Conservation (phyloP, 768 basidiomycete genomes). For the Podaxis sp. region DNA sequence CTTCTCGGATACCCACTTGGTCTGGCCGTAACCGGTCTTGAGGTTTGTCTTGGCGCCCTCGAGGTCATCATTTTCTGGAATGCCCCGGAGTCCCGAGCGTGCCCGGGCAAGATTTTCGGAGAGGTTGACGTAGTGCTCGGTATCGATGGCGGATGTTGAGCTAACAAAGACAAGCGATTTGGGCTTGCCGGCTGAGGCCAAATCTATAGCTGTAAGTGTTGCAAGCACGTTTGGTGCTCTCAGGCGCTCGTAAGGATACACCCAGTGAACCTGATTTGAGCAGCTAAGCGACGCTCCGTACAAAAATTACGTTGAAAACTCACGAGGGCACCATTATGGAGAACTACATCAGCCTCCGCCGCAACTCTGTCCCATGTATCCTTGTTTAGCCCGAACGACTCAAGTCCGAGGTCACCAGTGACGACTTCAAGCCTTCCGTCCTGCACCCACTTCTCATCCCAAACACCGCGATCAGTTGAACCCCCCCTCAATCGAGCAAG, state of each 20-base stretch:
- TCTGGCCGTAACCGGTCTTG: slow-evolving; percentile 94
- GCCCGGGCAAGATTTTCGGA: slow-evolving; percentile 64
- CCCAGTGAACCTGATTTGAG: slow-evolving; percentile 85
- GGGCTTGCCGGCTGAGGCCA: slow-evolving; percentile 70
- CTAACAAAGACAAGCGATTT: slow-evolving; percentile 91
- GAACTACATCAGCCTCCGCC: slow-evolving; percentile 72
- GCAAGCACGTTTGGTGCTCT: slow-evolving; percentile 91
- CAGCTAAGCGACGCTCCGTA: neutral
- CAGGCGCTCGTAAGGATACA: slow-evolving; percentile 94
- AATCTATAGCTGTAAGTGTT: slow-evolving; percentile 79
- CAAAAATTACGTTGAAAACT: slow-evolving; percentile 25
- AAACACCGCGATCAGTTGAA: slow-evolving; percentile 78
- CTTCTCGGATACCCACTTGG: slow-evolving; percentile 98
- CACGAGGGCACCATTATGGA: slow-evolving; percentile 98
- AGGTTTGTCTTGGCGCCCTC: slow-evolving; percentile 76
- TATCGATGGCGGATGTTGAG: slow-evolving; percentile 93
- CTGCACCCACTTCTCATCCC: slow-evolving; percentile 82
- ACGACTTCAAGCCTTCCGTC: slow-evolving; percentile 74
- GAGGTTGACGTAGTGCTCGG: slow-evolving; percentile 84
- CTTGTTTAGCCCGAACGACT: slow-evolving; percentile 69
- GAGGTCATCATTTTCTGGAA: slow-evolving; percentile 86
- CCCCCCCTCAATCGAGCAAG: slow-evolving; percentile 69
- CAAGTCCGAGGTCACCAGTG: slow-evolving; percentile 77
- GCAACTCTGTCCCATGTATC: slow-evolving; percentile 67
- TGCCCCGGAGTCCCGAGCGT: slow-evolving; percentile 51